phyloP scores from a whole-genome alignment of 1,284 basidiomycete species.

The Paramarasmius palmivorus region DNA sequence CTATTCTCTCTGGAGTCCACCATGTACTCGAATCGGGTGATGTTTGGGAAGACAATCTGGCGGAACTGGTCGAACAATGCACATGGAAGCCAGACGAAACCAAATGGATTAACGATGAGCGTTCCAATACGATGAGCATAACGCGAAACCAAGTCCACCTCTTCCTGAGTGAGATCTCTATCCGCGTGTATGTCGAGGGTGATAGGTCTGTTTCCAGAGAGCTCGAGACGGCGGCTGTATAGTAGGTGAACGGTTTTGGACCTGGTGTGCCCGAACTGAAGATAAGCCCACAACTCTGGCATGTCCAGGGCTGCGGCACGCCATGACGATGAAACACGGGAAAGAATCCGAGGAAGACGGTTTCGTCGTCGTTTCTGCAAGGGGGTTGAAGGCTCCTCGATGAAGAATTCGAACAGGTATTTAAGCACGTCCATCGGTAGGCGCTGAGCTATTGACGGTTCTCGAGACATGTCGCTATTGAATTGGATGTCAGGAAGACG shows the following conservation, averaged over 20 bases:
- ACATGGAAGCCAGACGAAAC: neutral
- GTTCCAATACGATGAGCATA: neutral
- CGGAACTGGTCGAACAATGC: neutral
- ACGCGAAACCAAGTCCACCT: neutral
- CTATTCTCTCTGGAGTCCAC: neutral
- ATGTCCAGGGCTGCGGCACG: neutral
- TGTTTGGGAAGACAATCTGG: neutral
- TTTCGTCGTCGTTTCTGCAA: neutral
- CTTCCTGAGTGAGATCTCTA: neutral
- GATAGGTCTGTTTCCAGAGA: neutral
- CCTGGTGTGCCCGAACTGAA: neutral
- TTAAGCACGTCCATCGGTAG: neutral
- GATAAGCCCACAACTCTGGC: neutral
- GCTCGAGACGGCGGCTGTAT: neutral
- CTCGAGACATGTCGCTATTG: too few species aligned
- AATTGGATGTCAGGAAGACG: too few species aligned
- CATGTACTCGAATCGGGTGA: neutral
- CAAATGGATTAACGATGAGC: neutral
- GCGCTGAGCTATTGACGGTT: too few species aligned
- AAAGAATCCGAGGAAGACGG: neutral
- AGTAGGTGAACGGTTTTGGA: neutral
- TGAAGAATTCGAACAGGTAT: neutral
- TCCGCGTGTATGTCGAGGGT: conserved; percentile 1
- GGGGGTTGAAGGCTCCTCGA: too few species aligned
- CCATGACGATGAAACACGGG: neutral